These are phyloP conservation scores for Ophiocordyceps camponoti-floridani DNA, from an alignment of 2,329 filamentous ascomycete species.

Conservation along the genomic window DNA sequence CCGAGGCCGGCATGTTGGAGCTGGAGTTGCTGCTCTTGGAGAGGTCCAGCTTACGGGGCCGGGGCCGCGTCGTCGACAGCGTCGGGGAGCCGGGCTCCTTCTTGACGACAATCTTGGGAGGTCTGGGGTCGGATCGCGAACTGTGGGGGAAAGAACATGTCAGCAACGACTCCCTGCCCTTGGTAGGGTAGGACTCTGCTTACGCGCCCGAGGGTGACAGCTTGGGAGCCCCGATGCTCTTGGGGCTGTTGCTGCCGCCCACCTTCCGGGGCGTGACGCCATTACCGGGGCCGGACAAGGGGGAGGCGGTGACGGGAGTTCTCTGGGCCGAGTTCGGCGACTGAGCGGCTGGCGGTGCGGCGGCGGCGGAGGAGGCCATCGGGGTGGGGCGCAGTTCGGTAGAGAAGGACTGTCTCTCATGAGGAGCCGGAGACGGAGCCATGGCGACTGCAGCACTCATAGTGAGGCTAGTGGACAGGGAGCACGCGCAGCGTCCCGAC, in stretches of 20 bases:
- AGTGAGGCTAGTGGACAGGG: slow-evolving; percentile 11
- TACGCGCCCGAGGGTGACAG: slow-evolving; percentile 43
- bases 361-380: neutral
- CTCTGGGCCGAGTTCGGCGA: slow-evolving; percentile 25
- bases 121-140: slow-evolving; percentile 12
- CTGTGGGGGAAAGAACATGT: slow-evolving; percentile 4
- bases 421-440: slow-evolving; percentile 49
- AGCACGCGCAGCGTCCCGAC: no score
- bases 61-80: slow-evolving; percentile 53
- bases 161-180: neutral
- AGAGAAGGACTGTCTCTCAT: slow-evolving; percentile 41
- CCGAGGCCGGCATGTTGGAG: slow-evolving; percentile 37
- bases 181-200: slow-evolving; percentile 13
- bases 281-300: slow-evolving; percentile 12
- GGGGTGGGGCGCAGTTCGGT: slow-evolving; percentile 26
- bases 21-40: slow-evolving; percentile 41
- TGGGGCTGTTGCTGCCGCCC: slow-evolving; percentile 29
- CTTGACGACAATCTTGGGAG: slow-evolving; percentile 81
- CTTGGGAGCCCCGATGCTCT: slow-evolving; percentile 19
- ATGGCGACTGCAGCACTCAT: slow-evolving; percentile 54
- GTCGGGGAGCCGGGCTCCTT: slow-evolving; percentile 87
- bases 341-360: slow-evolving; percentile 4
- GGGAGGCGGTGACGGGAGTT: slow-evolving; percentile 11
- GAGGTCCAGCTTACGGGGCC: slow-evolving; percentile 49
- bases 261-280: slow-evolving; percentile 27